Conservation (phyloP, 768 basidiomycete genomes). For the Cubamyces lactineus region DNA sequence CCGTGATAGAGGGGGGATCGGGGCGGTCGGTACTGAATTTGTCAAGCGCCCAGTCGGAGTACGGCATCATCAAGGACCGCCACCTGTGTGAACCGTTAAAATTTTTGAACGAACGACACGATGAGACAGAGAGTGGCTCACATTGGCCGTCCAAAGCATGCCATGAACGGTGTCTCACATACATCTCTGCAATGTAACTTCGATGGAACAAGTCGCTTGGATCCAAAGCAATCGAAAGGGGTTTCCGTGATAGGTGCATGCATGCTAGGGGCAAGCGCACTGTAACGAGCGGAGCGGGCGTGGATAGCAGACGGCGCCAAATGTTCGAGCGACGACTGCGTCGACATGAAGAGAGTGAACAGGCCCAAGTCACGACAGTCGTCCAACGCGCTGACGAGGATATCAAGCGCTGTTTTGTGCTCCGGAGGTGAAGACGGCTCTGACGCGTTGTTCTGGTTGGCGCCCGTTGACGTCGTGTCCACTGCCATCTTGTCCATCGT, state of each 20-base stretch:
- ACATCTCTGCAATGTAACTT: not conserved
- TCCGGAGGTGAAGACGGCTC: no score
- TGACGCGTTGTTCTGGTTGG: not conserved
- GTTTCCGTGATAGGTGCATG: constrained; percentile 24
- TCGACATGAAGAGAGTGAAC: constrained; percentile 24
- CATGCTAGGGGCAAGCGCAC: not conserved
- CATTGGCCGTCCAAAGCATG: constrained; percentile 24
- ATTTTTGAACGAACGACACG: no score
- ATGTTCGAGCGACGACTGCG: constrained; percentile 3
- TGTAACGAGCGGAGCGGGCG: not conserved
- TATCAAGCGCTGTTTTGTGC: not conserved
- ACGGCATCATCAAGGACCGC: constrained; percentile 17
- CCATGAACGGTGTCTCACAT: constrained; percentile 13
- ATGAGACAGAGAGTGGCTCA: constrained; percentile 7
- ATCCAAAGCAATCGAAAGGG: constrained; percentile 24
- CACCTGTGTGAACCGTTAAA: not conserved
- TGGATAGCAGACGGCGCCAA: constrained; percentile 5
- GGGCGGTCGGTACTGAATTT: not conserved
- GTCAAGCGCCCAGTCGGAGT: not conserved
- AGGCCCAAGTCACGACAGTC: not conserved
- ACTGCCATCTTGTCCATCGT: no score
- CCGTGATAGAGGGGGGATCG: no score
- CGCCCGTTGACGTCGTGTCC: no score
- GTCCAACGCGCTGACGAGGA: not conserved
- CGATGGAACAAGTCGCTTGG: not conserved